Percentiles rank a stretch among this genome's conserved stretches.
Evolutionary conservation across 768 basidiomycete genomes (phyloP).

Genomic region (Dacryopinax spathularia): DNA sequence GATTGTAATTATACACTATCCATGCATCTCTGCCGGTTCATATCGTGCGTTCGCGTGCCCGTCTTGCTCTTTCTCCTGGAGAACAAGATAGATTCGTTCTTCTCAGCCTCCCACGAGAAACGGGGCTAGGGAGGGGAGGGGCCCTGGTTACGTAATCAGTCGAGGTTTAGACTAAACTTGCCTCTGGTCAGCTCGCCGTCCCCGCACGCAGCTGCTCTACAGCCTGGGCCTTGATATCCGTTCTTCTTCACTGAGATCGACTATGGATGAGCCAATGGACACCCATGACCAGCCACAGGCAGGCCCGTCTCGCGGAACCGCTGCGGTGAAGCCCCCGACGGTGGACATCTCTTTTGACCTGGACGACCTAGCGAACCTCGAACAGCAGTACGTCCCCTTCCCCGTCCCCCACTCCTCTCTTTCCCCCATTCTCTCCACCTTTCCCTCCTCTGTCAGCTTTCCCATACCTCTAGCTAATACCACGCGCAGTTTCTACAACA

Average conservation of each 20-base stretch:
- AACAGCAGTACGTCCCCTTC: conserved; percentile 30
- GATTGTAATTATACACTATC: background rate
- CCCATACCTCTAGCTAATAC: background rate
- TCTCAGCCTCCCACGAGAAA: too few species aligned
- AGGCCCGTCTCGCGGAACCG: background rate
- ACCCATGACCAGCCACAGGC: background rate
- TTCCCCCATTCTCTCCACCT: background rate
- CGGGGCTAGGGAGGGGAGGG: too few species aligned
- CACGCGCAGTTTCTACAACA: conserved; percentile 68
- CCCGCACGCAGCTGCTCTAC: background rate
- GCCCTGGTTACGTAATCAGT: too few species aligned
- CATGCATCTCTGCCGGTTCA: background rate
- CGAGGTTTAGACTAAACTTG: too few species aligned
- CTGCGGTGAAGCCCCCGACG: background rate
- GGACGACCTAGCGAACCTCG: conserved; percentile 45
- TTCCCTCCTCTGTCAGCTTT: background rate
- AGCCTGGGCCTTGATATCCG: background rate
- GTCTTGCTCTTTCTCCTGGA: too few species aligned
- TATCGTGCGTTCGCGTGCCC: too few species aligned
- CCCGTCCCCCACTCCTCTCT: background rate
- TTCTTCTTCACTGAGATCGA: background rate
- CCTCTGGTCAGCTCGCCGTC: background rate
- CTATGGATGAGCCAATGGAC: background rate
- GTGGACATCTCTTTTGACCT: conserved; percentile 32
- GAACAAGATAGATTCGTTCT: too few species aligned